Base-by-base conservation (phyloP, 176 grass and related monocot species). In the Raddia distichophylla region DNA sequence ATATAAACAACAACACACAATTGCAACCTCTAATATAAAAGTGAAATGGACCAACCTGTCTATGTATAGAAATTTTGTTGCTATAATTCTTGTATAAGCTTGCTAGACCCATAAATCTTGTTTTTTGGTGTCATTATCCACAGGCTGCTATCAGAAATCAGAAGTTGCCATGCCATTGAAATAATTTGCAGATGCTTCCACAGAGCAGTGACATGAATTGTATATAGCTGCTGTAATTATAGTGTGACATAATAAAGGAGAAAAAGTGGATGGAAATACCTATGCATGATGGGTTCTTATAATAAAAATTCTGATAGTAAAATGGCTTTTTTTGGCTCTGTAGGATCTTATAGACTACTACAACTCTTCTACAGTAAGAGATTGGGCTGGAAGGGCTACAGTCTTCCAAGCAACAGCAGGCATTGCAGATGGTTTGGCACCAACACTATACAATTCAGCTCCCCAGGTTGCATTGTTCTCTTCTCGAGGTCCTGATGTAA, bases 291-390 rank as follows among this genome's bases (percentile, higher is more conserved):
- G 12, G n/a, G 32, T 72, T 58, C 53, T 51, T 40, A 35, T 45
- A 71, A 44, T 60, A 12, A 47, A 10, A 63, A 80, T 75, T 83
- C 68, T 80, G 19, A 56, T 75, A 53, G 11, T 42, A 44, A 75
- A 48, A 10, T 86, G 27, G 50, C 65, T 45, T 64, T 33, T 27
- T 88, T 75, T 82, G 77, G 64, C 37, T 54, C 34, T 86, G 52
- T 63, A 99, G 96, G 96, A 95, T 81, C 87, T 99, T 60, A 95
- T 99, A 85, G 85, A 99, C 52, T 99, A 95, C 80, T 99, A 99
- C 85, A 99, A 99, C 54, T 84, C 66, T 60, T 99, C 96, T 43
- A 99, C 96, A 14, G 83, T 54, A 80, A 93, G 93, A 92, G 96
- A 99, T 77, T 99, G 93, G 93, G 93, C 91, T 69, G 96, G 93